Percentiles rank a stretch among this genome's conserved stretches.
Conservation (phyloP, 495 filamentous ascomycete genomes). For the Aspergillus diversus region DNA sequence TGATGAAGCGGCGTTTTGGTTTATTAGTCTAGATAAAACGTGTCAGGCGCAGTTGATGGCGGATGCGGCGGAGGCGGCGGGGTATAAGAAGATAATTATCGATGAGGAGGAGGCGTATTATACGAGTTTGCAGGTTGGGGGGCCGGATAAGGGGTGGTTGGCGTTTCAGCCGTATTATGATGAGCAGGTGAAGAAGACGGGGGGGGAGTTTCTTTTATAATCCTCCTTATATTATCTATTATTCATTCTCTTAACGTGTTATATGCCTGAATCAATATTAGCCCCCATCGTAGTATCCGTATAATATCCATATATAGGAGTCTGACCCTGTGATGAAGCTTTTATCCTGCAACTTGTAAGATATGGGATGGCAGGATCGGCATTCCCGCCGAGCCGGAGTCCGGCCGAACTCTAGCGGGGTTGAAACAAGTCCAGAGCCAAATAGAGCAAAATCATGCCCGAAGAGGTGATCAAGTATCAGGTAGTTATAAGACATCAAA, state of each 20-base stretch:
- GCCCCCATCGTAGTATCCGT: no score
- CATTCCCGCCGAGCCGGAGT: no score
- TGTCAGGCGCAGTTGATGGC: constrained; percentile 63
- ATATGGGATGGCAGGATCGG: no score
- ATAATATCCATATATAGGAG: no score
- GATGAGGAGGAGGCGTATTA: constrained; percentile 54
- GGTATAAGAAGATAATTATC: constrained; percentile 54
- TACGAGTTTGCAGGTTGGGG: constrained; percentile 37
- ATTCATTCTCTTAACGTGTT: not conserved
- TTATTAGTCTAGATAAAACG: constrained; percentile 60
- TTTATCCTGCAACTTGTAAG: no score
- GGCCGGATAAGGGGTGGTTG: constrained; percentile 26
- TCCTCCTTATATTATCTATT: not conserved
- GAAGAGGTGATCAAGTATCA: no score
- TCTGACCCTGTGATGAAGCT: no score
- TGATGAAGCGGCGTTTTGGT: constrained; percentile 63
- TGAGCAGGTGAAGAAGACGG: constrained; percentile 21
- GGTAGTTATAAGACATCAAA: constrained; percentile 33
- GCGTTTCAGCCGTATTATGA: constrained; percentile 29
- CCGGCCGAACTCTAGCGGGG: no score
- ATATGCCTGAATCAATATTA: no score
- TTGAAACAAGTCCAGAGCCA: no score
- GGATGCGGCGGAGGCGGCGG: constrained; percentile 52
- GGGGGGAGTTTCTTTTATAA: constrained; percentile 13
- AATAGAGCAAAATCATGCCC: no score